Evolutionary conservation across 2,329 filamentous ascomycete species (phyloP).

Genomic region (Calonectria naviculata): DNA sequence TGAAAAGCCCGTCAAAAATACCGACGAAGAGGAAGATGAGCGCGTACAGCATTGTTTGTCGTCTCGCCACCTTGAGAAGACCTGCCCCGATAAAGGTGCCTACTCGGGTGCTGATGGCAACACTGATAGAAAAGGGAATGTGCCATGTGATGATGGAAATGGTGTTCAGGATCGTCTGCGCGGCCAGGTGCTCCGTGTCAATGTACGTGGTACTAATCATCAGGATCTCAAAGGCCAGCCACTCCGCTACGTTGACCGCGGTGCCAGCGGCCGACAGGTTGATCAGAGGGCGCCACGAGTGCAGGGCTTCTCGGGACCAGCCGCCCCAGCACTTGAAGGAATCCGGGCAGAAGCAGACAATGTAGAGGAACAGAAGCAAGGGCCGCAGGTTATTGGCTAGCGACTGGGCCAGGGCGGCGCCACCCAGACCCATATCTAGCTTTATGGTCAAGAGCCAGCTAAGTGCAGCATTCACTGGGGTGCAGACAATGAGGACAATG

Average conservation of each 20-base stretch:
- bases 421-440: constrained; percentile 57
- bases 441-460: constrained; percentile 61
- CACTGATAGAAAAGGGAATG: constrained; percentile 54
- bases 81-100: constrained; percentile 55
- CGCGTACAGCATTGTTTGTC: constrained; percentile 46
- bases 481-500: constrained; percentile 58
- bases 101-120: constrained; percentile 55
- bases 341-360: constrained; percentile 52
- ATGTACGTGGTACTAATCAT: constrained; percentile 58
- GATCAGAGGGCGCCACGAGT: constrained; percentile 53
- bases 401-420: constrained; percentile 63
- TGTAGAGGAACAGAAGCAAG: constrained; percentile 58
- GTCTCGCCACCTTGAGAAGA: constrained; percentile 43
- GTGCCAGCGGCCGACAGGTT: constrained; percentile 51
- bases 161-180: constrained; percentile 54
- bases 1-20: constrained; percentile 44
- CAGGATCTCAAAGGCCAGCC: constrained; percentile 55
- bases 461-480: constrained; percentile 59
- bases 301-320: constrained; percentile 49
- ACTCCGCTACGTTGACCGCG: constrained; percentile 54
- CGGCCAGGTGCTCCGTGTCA: constrained; percentile 54
- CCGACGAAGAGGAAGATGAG: constrained; percentile 47
- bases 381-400: constrained; percentile 61
- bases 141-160: constrained; percentile 55
- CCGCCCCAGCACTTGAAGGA: constrained; percentile 50